Evolutionary conservation across 2,329 filamentous ascomycete genomes (phyloP).

Genomic region (Zarea fungicola): DNA sequence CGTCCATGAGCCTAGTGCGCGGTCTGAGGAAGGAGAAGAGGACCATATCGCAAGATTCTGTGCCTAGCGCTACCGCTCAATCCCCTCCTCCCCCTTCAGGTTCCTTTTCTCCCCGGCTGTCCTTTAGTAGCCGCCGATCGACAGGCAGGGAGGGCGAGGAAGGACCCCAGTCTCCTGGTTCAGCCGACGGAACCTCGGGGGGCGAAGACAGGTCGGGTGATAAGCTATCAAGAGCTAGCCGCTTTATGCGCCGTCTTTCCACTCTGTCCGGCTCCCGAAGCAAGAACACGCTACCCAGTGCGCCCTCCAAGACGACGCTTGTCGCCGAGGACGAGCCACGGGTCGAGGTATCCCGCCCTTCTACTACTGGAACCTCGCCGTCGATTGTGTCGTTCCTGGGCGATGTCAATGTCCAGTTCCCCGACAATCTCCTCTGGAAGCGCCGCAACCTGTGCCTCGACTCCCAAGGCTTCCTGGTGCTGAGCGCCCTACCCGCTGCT

Average conservation of each 20-base stretch:
- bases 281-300: conserved; percentile 27
- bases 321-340: conserved; percentile 22
- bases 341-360: conserved; percentile 23
- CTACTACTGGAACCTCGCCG: conserved; percentile 26
- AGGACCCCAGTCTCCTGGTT: conserved; percentile 35
- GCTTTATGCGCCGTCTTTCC: conserved; percentile 55
- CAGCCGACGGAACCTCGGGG: conserved; percentile 41
- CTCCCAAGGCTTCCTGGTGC: conserved; percentile 72
- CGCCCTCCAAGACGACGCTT: conserved; percentile 23
- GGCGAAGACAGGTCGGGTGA: conserved; percentile 43
- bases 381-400: conserved; percentile 65
- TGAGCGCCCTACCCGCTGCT: conserved; percentile 59
- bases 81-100: conserved; percentile 21
- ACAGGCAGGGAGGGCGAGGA: conserved; percentile 36
- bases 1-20: conserved; percentile 55
- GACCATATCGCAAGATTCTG: conserved; percentile 42
- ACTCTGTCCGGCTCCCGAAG: conserved; percentile 43
- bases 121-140: conserved; percentile 32
- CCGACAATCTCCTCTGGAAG: conserved; percentile 95
- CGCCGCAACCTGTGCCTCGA: conserved; percentile 84
- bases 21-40: conserved; percentile 58
- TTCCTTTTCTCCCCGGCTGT: conserved; percentile 56
- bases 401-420: conserved; percentile 95
- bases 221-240: conserved; percentile 47
- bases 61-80: conserved; percentile 38